Base-by-base conservation (phyloP, 2,329 filamentous ascomycete species). In the Paracorniculantispora psalliotae region DNA sequence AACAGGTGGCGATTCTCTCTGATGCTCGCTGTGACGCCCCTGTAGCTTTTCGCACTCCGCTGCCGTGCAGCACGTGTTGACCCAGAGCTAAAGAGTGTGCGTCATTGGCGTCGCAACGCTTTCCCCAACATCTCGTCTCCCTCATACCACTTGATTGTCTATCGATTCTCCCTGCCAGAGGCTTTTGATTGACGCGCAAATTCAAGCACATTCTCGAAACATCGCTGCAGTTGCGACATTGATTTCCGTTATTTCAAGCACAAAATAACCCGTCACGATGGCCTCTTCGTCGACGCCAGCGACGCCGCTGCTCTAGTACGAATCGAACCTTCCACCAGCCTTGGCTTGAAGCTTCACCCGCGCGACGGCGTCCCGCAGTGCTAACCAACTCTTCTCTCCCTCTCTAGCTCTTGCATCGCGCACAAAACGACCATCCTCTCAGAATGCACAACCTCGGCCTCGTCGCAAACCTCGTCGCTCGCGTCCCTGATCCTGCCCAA, bases 401-500 rank as follows among this genome's bases (percentile, higher is more conserved):
- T 12, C 47, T 47, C 49, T 51, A 96, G 92, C 78, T 88, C 91
- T 66, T 97, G 94, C 78, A 94, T 99, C 74, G 92, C 94, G 53
- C 87, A 97, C 77, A 88, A 94, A 70, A 90, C 86, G 58, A 97
- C 92, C 48, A 96, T 99, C 75, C 87, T 99, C 62, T 79, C 90
- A 69, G 94, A 99, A 78, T 93, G 96, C 79, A 96, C 91, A 51
- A 87, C 91, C 35, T 91, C 91, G 2, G 89, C 92, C 62, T 87
- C 89, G 10, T 91, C 88, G 44, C 86, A 91, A 66, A 90, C 91
- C 59, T 92, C 91, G 4, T 92, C 89, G 13, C 89, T 97, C 67
- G 91, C 93, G 65, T 94, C 92, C 47, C 81, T 97, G 67, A 92
- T 99, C 78, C 91, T 99, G 47, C 94, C 96, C 60, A 96, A 96